phyloP scores from a whole-genome alignment of 805 yeast genomes.

The Priceomyces carsonii region DNA sequence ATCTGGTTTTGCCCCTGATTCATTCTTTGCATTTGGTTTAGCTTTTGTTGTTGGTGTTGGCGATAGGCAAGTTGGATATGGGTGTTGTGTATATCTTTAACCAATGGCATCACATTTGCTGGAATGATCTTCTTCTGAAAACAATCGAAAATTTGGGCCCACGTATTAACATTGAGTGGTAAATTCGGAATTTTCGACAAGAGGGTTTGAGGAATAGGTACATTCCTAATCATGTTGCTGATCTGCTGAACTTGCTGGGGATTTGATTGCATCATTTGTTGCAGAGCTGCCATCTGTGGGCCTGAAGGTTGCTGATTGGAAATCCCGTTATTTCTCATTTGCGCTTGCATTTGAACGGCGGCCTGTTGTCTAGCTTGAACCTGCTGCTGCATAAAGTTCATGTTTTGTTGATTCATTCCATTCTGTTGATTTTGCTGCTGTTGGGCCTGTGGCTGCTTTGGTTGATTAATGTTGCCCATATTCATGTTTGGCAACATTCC shows the following conservation, averaged over 20 bases:
- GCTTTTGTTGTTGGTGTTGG: slow-evolving; percentile 47
- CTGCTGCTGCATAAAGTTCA: slow-evolving; percentile 40
- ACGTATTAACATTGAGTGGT: slow-evolving; percentile 77
- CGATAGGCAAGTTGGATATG: slow-evolving; percentile 61
- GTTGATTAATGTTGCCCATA: slow-evolving; percentile 14
- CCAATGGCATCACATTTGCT: slow-evolving; percentile 54
- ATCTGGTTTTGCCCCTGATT: slow-evolving; percentile 12
- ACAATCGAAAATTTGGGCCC: slow-evolving; percentile 75
- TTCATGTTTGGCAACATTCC: slow-evolving; percentile 14
- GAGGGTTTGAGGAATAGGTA: slow-evolving; percentile 72
- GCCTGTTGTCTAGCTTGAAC: slow-evolving; percentile 55
- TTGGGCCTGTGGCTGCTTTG: slow-evolving; percentile 21
- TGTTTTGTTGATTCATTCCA: slow-evolving; percentile 18
- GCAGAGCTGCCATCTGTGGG: slow-evolving; percentile 22
- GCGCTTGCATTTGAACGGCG: slow-evolving; percentile 43
- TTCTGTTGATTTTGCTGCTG: slow-evolving; percentile 14
- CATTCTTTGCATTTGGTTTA: slow-evolving; percentile 22
- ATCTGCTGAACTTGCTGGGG: slow-evolving; percentile 42
- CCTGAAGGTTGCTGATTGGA: slow-evolving; percentile 12
- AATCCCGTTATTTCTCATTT: slow-evolving; percentile 17
- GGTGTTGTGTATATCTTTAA: slow-evolving; percentile 66
- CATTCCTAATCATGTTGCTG: slow-evolving; percentile 50
- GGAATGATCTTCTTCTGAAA: slow-evolving; percentile 59
- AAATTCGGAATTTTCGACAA: slow-evolving; percentile 68
- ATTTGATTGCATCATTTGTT: slow-evolving; percentile 15